Percentiles rank a stretch among this genome's conserved stretches.
Conservation (phyloP, 2,329 filamentous ascomycete species). For the Fusarium scirpi region DNA sequence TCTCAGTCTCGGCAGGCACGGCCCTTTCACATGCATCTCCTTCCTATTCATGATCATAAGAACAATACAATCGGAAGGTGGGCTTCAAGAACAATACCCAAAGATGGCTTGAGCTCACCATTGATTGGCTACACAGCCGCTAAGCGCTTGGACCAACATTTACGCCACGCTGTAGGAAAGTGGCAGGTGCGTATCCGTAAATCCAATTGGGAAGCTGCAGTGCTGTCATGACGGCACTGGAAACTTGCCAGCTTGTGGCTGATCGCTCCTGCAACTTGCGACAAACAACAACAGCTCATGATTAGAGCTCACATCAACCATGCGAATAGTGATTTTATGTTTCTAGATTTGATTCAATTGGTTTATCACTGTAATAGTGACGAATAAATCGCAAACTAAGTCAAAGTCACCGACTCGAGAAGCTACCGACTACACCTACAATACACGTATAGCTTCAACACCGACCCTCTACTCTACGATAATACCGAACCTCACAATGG, state of each 20-base stretch:
- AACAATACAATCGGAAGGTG: conserved; percentile 36
- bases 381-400: not conserved
- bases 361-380: not conserved
- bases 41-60: conserved; percentile 30
- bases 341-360: not conserved
- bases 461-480: not conserved
- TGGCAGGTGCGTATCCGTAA: conserved; percentile 9
- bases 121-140: conserved; percentile 43
- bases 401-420: conserved; percentile 1
- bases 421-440: not conserved
- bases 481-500: conserved; percentile 44
- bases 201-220: conserved; percentile 1
- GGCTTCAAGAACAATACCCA: conserved; percentile 8
- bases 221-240: conserved; percentile 37
- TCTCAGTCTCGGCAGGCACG: conserved; percentile 24
- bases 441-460: conserved; percentile 31
- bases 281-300: conserved; percentile 38
- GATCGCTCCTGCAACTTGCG: conserved; percentile 31
- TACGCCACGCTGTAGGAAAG: conserved; percentile 22
- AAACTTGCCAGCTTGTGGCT: conserved; percentile 46
- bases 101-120: conserved; percentile 22
- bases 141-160: conserved; percentile 31
- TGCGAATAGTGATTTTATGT: not conserved
- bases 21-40: not conserved
- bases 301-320: conserved; percentile 8